Evolutionary conservation across 345 rosid genomes (phyloP), one percentile per base, ranked within the genome.

Genomic region (Euphorbia tirucalli): DNA sequence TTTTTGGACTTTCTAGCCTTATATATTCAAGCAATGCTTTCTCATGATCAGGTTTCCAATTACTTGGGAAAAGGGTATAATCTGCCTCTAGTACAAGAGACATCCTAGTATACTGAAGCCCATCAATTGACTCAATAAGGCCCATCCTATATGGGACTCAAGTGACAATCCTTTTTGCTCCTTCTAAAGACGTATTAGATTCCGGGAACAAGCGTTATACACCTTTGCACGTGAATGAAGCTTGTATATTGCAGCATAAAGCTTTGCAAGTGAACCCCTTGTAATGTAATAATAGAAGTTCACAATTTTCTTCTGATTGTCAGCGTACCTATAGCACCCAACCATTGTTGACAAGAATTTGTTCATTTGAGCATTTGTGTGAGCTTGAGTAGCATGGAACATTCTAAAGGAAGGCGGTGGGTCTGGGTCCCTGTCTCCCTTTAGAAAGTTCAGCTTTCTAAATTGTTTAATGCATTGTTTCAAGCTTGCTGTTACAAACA

Each of bases 381-480:
- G 97, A 83, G 99, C 88, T 81, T 92, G 97, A 63, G 89, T 87
- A 9, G 99, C 97, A 61, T 94, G 99, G 74, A 94, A 92, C 97
- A 92, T 94, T 78, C 97, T 83, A 77, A 94, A 92, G 84, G 97
- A 94, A 44, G 93, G 99, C 60, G 92, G 99, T 0, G 97, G 97
- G 76, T 95, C 98, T 11, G 96, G 97, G 79, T 94, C 97, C 16
- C 96, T 80, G 70, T 94, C 99, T 66, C 98, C 98, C 72, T 94
- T 92, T 25, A 94, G 83, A 76, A 94, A 92, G 58, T 69, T 80
- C 76, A 94, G 66, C 83, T 92, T 94, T 78, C 98, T 83, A 71
- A 94, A 94, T 80, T 94, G 97, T 80, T 87, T 89, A 72, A 92
- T 92, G 79, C 97, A 89, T 76, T 94, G 96, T 72, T 94, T 94